Percentiles rank a stretch among this genome's conserved stretches.
Evolutionary conservation across 495 filamentous ascomycete genomes (phyloP).

Genomic region (Penicillium paxilli): DNA sequence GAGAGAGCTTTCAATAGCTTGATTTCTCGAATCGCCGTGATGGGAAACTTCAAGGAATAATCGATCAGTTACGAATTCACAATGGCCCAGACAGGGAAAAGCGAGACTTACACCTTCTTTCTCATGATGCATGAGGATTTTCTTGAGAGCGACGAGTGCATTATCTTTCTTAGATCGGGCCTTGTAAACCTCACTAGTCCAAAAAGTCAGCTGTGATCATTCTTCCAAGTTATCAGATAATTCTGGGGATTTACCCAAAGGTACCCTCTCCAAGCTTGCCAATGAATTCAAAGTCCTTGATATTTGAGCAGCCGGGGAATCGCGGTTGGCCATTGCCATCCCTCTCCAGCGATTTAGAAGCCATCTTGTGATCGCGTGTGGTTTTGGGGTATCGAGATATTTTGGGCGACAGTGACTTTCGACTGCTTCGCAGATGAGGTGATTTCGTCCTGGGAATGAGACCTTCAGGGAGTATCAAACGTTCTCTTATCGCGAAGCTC

Average conservation of each 20-base stretch:
- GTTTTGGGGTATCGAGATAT: too few species aligned
- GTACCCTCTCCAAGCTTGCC: slow-evolving; percentile 96
- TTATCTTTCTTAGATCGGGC: slow-evolving; percentile 74
- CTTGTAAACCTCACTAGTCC: slow-evolving; percentile 83
- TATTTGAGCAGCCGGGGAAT: slow-evolving; percentile 84
- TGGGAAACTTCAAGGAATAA: slow-evolving; percentile 67
- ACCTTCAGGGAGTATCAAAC: too few species aligned
- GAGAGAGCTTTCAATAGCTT: slow-evolving; percentile 93
- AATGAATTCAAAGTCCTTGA: slow-evolving; percentile 82
- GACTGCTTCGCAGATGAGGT: too few species aligned
- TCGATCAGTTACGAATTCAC: background rate
- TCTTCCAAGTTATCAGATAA: background rate
- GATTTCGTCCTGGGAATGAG: too few species aligned
- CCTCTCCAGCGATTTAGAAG: slow-evolving; percentile 33
- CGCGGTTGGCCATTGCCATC: slow-evolving; percentile 39
- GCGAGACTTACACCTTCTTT: slow-evolving; percentile 73
- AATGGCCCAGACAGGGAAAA: background rate
- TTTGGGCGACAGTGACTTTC: too few species aligned
- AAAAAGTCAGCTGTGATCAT: slow-evolving; percentile 12
- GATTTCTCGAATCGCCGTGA: slow-evolving; percentile 96
- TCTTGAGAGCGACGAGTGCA: slow-evolving; percentile 83
- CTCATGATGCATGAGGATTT: slow-evolving; percentile 96
- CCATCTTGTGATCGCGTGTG: slow-evolving; percentile 24
- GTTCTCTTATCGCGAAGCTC: too few species aligned
- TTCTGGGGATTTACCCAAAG: slow-evolving; percentile 72